phyloP scores from a whole-genome alignment of 441 rosid genomes.

The Gossypium schwendimanii region DNA sequence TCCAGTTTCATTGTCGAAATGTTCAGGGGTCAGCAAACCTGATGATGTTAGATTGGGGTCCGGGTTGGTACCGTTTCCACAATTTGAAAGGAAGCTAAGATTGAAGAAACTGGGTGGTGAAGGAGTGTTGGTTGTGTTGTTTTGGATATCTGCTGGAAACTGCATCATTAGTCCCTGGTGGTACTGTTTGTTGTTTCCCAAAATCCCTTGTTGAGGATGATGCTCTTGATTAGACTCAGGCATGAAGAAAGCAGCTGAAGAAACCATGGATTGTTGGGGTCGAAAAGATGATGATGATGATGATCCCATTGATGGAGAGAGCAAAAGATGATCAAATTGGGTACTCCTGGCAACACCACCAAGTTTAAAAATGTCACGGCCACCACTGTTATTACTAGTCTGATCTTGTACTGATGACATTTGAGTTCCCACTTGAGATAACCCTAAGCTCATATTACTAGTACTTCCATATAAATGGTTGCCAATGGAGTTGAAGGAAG shows the following conservation, averaged over 20 bases:
- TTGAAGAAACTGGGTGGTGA: slow-evolving; percentile 31
- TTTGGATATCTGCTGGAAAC: slow-evolving; percentile 35
- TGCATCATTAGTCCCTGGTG: slow-evolving; percentile 46
- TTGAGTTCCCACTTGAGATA: slow-evolving; percentile 37
- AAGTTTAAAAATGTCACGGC: slow-evolving; percentile 23
- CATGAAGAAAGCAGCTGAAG: slow-evolving; percentile 30
- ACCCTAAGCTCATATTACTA: slow-evolving; percentile 32
- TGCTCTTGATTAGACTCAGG: slow-evolving; percentile 18
- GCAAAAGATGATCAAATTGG: slow-evolving; percentile 38
- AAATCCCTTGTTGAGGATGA: slow-evolving; percentile 8
- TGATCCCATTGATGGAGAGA: slow-evolving; percentile 20
- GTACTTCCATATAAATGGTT: slow-evolving; percentile 36
- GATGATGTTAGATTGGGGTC: slow-evolving; percentile 24
- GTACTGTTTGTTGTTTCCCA: slow-evolving; percentile 21
- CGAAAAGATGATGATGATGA: slow-evolving; percentile 14
- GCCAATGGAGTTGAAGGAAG: slow-evolving; percentile 42
- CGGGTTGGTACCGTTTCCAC: slow-evolving; percentile 7
- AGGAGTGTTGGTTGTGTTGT: slow-evolving; percentile 12
- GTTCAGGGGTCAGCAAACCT: slow-evolving; percentile 27
- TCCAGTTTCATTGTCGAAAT: slow-evolving; percentile 21
- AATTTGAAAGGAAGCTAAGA: slow-evolving; percentile 32
- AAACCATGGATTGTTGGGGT: slow-evolving; percentile 12
- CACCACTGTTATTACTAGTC: slow-evolving; percentile 15
- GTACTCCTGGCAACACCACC: slow-evolving; percentile 18
- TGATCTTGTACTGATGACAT: slow-evolving; percentile 32